Evolutionary conservation across 768 basidiomycete species (phyloP), one percentile per base, ranked within the genome.

Genomic region (Coprinopsis marcescibilis): DNA sequence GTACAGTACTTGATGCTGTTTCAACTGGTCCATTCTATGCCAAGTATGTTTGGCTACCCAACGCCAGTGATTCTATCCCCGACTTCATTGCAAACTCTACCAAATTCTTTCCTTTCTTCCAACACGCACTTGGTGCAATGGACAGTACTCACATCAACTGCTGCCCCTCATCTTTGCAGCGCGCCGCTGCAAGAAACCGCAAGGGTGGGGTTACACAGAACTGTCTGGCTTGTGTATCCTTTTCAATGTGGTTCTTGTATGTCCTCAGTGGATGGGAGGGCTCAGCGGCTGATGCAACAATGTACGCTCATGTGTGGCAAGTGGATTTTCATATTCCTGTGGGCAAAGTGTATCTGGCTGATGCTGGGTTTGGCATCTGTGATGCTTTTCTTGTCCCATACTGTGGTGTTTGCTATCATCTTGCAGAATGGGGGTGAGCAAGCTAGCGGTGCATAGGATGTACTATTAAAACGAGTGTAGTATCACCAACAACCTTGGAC

Each of bases 231-330:
- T 57, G 46, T 2, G 67, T 62, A 10, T 52, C 53, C 1, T 71
- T 71, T 40, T 39, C 59, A 23, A 49, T 73, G 19, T 30, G 43
- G 1, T 73, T 74, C 41, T 52, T 56, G 4, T 75, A 72, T 52
- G 32, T 69, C 4, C 50, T 68, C 2, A 63, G 58, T 45, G 67
- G 70, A 1, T 72, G 65, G 64, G 70, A 75, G 30, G 71, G 71
- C 0, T 64, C 61, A 30, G 58, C 59, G 3, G 55, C 68, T 2
- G 68, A 74, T 60, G 52, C 59, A 14, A 46, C 51, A 1, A 29
- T 65, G 0, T 63, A 36, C 43, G 47, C 60, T n/a, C 24, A 48
- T 49, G 64, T 65, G 3, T 51, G 53, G 0, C 3, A 24, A 0
- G 11, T 19, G 4, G 60, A 65, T 42, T 52, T 73, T 12, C 7